Base-by-base conservation (phyloP, 208 protist species). In the Sergeia podlipaevii region DNA sequence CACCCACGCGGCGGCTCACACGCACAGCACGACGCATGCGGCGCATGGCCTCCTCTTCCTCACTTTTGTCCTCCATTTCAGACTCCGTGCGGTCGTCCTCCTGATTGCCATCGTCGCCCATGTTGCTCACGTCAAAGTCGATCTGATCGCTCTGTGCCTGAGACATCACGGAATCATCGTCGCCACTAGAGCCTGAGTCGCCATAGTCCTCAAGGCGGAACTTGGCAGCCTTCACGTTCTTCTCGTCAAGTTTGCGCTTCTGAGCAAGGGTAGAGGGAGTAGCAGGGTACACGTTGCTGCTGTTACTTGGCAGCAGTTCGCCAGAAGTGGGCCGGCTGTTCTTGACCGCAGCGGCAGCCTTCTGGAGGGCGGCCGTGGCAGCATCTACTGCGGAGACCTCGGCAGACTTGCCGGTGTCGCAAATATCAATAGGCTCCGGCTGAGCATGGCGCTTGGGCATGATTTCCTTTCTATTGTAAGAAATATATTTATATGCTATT, bases 361-460 rank as follows among this genome's bases (percentile, higher is more conserved):
- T 34, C 27, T 34, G 5, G 28, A n/a, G 41, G 3, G 36, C 26
- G 8, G 41, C 18, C 4, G 46, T 10, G 33, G 42, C 7, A 55
- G 42, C 18, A 21, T 11, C 11, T n/a, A 8, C 8, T 18, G 42
- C 18, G 17, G 26, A 27, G 42, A 8, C 13, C 10, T 54, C 21
- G 44, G 13, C 20, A 0, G 24, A 11, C 17, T 54, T 27, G n/a
- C 49, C 56, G 8, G 28, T 24, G 13, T 34, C 34, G 18, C 28
- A 29, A 32, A 72, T 66, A 24, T 67, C 56, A n/a, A 83, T 66
- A n/a, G 66, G 66, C 48, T 88, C 71, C 4, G 79, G 80, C 63
- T 85, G 79, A 29, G 79, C 80, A 62, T 90, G 82, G 18, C 77
- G 79, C 71, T 90, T 90, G 6, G 77, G 81, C 81, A 93, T 90